These are phyloP conservation scores for Phoma sp. DNA, from an alignment of 2,329 filamentous ascomycete genomes.

Conservation along the genomic window DNA sequence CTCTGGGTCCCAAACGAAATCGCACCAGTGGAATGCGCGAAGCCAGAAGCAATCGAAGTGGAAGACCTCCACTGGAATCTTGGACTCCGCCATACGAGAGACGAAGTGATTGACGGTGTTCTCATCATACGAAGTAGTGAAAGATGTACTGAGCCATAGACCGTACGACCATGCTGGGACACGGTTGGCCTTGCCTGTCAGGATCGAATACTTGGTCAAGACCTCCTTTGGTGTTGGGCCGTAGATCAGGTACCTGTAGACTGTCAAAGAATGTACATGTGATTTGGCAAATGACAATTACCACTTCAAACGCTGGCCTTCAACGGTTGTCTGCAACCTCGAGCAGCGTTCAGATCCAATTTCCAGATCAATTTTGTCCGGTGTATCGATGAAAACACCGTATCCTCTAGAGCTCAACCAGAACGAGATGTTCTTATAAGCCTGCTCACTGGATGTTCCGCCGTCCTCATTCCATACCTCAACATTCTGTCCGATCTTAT, in stretches of 20 bases:
- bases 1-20: slow-evolving; percentile 72
- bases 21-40: slow-evolving; percentile 76
- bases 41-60: slow-evolving; percentile 83
- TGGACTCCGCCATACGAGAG: slow-evolving; percentile 69
- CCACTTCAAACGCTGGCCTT: slow-evolving; percentile 73
- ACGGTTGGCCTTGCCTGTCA: slow-evolving; percentile 69
- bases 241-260: slow-evolving; percentile 67
- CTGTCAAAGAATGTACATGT: background rate
- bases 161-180: slow-evolving; percentile 78
- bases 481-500: slow-evolving; percentile 75
- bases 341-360: slow-evolving; percentile 76
- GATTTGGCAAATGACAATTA: slow-evolving; percentile 2
- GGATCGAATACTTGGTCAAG: slow-evolving; percentile 67
- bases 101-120: slow-evolving; percentile 70
- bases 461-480: slow-evolving; percentile 67
- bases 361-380: slow-evolving; percentile 73
- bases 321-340: slow-evolving; percentile 71
- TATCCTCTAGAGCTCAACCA: slow-evolving; percentile 76
- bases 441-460: slow-evolving; percentile 71
- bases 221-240: slow-evolving; percentile 75
- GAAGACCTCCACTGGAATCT: slow-evolving; percentile 72
- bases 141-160: slow-evolving; percentile 77
- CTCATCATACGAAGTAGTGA: slow-evolving; percentile 76
- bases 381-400: slow-evolving; percentile 75
- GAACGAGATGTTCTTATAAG: slow-evolving; percentile 75